Conservation (phyloP, 2,329 filamentous ascomycete species). For the Colletotrichum tofieldiae region DNA sequence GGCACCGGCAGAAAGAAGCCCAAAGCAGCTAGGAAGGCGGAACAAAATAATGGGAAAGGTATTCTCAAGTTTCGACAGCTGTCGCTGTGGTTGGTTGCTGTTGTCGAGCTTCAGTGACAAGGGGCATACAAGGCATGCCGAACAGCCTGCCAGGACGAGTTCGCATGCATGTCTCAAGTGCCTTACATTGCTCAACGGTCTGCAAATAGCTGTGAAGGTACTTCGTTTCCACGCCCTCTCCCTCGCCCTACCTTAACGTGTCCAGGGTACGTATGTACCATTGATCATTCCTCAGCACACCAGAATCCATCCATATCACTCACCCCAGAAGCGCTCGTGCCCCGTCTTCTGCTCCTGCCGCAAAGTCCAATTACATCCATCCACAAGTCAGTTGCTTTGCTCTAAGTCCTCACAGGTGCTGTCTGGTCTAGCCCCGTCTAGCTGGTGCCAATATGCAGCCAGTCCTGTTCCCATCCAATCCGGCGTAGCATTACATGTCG, state of each 20-base stretch:
- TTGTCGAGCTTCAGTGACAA: background rate
- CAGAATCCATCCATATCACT: background rate
- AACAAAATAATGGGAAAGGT: no score
- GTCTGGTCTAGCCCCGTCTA: background rate
- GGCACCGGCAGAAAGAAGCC: background rate
- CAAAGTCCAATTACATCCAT: background rate
- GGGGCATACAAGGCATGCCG: background rate
- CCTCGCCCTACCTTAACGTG: background rate
- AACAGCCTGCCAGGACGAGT: background rate
- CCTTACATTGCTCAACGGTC: background rate
- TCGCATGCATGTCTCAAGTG: background rate
- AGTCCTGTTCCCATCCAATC: background rate
- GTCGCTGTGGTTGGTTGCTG: background rate
- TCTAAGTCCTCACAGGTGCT: background rate
- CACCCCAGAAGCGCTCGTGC: background rate
- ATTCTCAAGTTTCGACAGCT: no score
- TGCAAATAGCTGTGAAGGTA: background rate
- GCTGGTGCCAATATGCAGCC: conserved; percentile 7
- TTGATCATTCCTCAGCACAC: background rate
- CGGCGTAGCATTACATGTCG: background rate
- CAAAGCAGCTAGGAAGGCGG: background rate
- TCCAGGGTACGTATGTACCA: background rate
- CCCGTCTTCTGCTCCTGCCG: background rate
- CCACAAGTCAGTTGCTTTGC: background rate
- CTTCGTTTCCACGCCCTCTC: background rate